These are phyloP conservation scores for Torulaspora delbrueckii DNA, from an alignment of 805 yeast genomes.

Conservation along the genomic window DNA sequence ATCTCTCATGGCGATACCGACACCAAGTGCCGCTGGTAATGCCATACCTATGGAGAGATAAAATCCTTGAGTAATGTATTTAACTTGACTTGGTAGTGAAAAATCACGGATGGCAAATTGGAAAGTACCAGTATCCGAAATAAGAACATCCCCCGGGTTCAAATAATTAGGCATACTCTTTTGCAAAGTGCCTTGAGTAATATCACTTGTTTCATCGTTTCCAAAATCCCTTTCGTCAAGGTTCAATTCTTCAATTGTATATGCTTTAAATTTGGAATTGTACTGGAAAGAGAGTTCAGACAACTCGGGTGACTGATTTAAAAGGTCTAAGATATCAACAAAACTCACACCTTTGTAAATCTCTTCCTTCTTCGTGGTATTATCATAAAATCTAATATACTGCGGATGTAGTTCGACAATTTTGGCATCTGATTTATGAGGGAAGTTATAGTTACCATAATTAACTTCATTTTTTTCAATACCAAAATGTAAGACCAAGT, in stretches of 20 bases:
- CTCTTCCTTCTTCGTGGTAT: slow-evolving; percentile 17
- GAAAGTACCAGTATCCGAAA: slow-evolving; percentile 80
- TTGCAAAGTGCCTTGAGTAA: slow-evolving; percentile 46
- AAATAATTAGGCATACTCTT: slow-evolving; percentile 41
- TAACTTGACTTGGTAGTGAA: slow-evolving; percentile 50
- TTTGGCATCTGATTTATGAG: slow-evolving; percentile 39
- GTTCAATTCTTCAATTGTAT: slow-evolving; percentile 24
- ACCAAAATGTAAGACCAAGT: slow-evolving; percentile 68
- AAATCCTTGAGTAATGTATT: slow-evolving; percentile 60
- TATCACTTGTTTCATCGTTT: slow-evolving; percentile 22
- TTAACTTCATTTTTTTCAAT: slow-evolving; percentile 62
- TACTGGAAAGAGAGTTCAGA: slow-evolving; percentile 23
- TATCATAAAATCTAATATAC: slow-evolving; percentile 45
- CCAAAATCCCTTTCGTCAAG: slow-evolving; percentile 5
- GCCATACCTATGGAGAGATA: slow-evolving; percentile 88
- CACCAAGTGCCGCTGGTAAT: slow-evolving; percentile 81
- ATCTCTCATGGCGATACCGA: slow-evolving; percentile 66
- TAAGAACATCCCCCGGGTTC: slow-evolving; percentile 61
- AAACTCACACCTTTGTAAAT: slow-evolving; percentile 43
- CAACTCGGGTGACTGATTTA: slow-evolving; percentile 38
- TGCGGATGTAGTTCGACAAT: slow-evolving; percentile 50
- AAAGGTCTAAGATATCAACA: slow-evolving; percentile 44
- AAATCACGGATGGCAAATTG: slow-evolving; percentile 72
- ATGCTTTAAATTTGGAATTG: slow-evolving; percentile 19
- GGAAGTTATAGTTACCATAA: slow-evolving; percentile 57